Conservation (phyloP, 1,284 basidiomycete genomes). For the Trametes sp. region DNA sequence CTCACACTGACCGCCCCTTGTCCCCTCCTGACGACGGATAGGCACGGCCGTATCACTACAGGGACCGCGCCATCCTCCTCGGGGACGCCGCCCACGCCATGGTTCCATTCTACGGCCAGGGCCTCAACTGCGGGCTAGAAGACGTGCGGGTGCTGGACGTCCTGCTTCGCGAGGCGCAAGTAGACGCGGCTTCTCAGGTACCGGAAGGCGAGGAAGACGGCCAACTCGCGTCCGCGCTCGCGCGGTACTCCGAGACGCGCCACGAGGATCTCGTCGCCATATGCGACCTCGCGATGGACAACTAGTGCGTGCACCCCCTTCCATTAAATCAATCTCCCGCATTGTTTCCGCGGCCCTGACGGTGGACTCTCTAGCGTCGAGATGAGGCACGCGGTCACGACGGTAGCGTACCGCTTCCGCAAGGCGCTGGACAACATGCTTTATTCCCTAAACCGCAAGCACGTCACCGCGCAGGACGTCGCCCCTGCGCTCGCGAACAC, state of each 20-base stretch:
- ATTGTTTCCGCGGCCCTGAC: slow-evolving; percentile 13
- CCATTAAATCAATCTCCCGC: background rate
- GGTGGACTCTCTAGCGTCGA: slow-evolving; percentile 67
- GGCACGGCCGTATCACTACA: slow-evolving; percentile 91
- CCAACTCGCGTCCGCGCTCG: slow-evolving; percentile 71
- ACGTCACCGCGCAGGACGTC: slow-evolving; percentile 47
- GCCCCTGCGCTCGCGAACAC: slow-evolving; percentile 40
- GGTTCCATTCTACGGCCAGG: slow-evolving; percentile 99
- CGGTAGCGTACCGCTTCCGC: slow-evolving; percentile 80
- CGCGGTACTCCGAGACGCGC: slow-evolving; percentile 81
- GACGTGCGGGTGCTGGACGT: slow-evolving; percentile 91
- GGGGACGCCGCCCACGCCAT: slow-evolving; percentile 97
- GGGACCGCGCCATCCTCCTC: slow-evolving; percentile 86
- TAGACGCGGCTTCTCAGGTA: slow-evolving; percentile 50
- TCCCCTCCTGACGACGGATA: slow-evolving; percentile 43
- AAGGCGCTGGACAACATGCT: slow-evolving; percentile 84
- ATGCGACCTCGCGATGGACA: slow-evolving; percentile 90
- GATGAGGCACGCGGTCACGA: slow-evolving; percentile 94
- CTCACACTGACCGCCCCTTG: slow-evolving; percentile 16
- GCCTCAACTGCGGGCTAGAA: slow-evolving; percentile 97
- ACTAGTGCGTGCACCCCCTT: slow-evolving; percentile 80
- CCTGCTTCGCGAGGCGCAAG: slow-evolving; percentile 74
- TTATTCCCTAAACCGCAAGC: slow-evolving; percentile 63
- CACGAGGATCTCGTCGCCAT: slow-evolving; percentile 92
- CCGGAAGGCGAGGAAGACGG: slow-evolving; percentile 55